Conservation (phyloP, 2,329 filamentous ascomycete genomes). For the Colletotrichum simmondsii region DNA sequence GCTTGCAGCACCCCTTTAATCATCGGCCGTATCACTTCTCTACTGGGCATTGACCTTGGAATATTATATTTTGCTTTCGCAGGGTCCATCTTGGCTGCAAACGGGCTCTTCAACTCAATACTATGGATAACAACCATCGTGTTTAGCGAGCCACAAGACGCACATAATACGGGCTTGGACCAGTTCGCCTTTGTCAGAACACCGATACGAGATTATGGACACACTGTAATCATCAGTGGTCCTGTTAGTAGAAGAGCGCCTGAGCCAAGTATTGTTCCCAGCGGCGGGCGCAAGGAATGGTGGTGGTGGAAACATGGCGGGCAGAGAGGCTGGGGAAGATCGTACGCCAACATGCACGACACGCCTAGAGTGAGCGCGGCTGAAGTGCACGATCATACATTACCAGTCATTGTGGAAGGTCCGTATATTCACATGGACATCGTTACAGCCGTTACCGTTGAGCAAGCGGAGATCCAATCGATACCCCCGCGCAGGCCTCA, state of each 20-base stretch:
- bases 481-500: background rate
- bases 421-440: conserved; percentile 54
- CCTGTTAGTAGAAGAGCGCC: conserved; percentile 15
- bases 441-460: conserved; percentile 53
- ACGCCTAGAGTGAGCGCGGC: conserved; percentile 2
- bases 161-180: conserved; percentile 37
- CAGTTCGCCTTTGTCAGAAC: conserved; percentile 39
- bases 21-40: conserved; percentile 66
- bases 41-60: conserved; percentile 59
- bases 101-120: conserved; percentile 56
- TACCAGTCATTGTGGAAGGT: conserved; percentile 1
- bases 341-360: conserved; percentile 12
- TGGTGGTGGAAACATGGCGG: conserved; percentile 32
- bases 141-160: conserved; percentile 46
- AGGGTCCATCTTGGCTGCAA: conserved; percentile 61
- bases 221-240: conserved; percentile 23
- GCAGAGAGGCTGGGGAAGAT: conserved; percentile 14
- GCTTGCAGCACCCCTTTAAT: conserved; percentile 71
- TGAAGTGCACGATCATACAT: background rate
- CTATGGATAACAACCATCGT: conserved; percentile 42
- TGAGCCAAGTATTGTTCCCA: background rate
- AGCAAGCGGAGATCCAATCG: conserved; percentile 33
- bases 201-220: conserved; percentile 24
- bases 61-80: conserved; percentile 62
- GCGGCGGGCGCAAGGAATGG: conserved; percentile 7